Percentiles rank a stretch among this genome's conserved stretches.
phyloP scores from a whole-genome alignment of 768 basidiomycete species.

The Termitomyces sp. region DNA sequence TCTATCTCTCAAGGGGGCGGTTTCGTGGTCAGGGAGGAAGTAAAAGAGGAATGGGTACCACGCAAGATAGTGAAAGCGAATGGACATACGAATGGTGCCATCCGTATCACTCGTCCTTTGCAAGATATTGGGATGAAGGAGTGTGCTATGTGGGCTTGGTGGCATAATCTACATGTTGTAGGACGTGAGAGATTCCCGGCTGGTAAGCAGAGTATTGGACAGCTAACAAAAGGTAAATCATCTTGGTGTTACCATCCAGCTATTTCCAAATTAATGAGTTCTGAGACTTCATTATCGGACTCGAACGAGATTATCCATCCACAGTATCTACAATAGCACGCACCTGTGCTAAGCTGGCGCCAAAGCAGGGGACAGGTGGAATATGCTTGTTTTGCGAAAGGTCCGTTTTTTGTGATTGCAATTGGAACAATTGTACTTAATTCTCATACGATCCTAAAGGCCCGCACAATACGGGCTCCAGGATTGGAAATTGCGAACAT shows the following conservation, averaged over 20 bases:
- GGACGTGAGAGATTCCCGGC: slow-evolving; percentile 41
- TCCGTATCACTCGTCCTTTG: slow-evolving; percentile 62
- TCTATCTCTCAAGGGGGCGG: slow-evolving; percentile 75
- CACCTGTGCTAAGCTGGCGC: slow-evolving; percentile 72
- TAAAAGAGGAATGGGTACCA: slow-evolving; percentile 64
- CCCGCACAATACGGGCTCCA: slow-evolving; percentile 60
- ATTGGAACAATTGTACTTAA: not conserved
- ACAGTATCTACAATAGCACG: slow-evolving; percentile 81
- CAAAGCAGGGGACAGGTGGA: slow-evolving; percentile 47
- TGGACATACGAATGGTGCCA: slow-evolving; percentile 11
- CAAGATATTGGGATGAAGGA: slow-evolving; percentile 75
- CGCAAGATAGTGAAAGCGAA: slow-evolving; percentile 6
- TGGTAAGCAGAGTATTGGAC: slow-evolving; percentile 52
- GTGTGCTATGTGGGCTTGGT: slow-evolving; percentile 74
- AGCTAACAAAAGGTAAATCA: slow-evolving; percentile 61
- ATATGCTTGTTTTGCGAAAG: slow-evolving; percentile 62
- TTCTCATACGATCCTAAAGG: slow-evolving; percentile 25
- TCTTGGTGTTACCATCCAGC: not conserved
- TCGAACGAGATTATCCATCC: slow-evolving; percentile 81
- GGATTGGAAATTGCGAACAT: slow-evolving; percentile 70
- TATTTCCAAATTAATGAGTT: not conserved
- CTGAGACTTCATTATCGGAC: slow-evolving; percentile 70
- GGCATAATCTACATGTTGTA: slow-evolving; percentile 50
- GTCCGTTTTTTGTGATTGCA: slow-evolving; percentile 25
- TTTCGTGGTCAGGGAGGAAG: slow-evolving; percentile 60